These are phyloP conservation scores for Xylaria sp. DNA, from an alignment of 2,329 filamentous ascomycete genomes.

Conservation along the genomic window DNA sequence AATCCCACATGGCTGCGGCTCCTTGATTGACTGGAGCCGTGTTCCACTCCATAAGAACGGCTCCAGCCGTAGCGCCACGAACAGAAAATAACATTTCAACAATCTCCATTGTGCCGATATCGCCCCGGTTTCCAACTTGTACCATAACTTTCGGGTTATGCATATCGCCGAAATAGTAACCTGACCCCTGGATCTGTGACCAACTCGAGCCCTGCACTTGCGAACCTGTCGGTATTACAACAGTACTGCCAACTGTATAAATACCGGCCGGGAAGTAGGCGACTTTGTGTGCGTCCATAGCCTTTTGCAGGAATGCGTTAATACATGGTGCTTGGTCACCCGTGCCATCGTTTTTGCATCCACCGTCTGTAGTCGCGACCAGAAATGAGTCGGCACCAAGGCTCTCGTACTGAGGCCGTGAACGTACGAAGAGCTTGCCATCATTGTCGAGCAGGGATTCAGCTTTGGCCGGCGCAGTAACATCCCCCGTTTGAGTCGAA, in stretches of 20 bases:
- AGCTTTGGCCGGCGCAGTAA: background rate
- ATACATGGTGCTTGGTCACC: constrained; percentile 45
- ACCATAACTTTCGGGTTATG: constrained; percentile 71
- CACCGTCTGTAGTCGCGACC: constrained; percentile 4
- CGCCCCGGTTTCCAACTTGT: constrained; percentile 70
- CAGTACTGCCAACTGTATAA: constrained; percentile 42
- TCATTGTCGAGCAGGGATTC: constrained; percentile 27
- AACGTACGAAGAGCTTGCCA: constrained; percentile 39
- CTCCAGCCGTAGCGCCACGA: constrained; percentile 71
- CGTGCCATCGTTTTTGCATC: constrained; percentile 48
- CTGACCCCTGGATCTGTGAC: constrained; percentile 73
- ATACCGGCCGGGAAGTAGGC: constrained; percentile 46
- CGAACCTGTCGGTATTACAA: constrained; percentile 67
- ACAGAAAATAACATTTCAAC: constrained; percentile 75
- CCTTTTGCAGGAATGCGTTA: constrained; percentile 40
- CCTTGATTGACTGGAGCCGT: background rate
- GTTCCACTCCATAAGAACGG: constrained; percentile 79
- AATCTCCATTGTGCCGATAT: constrained; percentile 73
- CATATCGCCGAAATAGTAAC: constrained; percentile 38
- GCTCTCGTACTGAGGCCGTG: constrained; percentile 52
- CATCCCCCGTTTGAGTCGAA: background rate
- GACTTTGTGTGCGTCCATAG: background rate
- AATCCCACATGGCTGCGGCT: constrained; percentile 43
- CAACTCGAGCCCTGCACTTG: constrained; percentile 76
- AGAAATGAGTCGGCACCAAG: background rate